A percentile compares a stretch with the other conserved stretches of the same genome.
These are phyloP conservation scores for Teunomyces cretensis DNA, from an alignment of 805 yeast species.

Conservation along the genomic window DNA sequence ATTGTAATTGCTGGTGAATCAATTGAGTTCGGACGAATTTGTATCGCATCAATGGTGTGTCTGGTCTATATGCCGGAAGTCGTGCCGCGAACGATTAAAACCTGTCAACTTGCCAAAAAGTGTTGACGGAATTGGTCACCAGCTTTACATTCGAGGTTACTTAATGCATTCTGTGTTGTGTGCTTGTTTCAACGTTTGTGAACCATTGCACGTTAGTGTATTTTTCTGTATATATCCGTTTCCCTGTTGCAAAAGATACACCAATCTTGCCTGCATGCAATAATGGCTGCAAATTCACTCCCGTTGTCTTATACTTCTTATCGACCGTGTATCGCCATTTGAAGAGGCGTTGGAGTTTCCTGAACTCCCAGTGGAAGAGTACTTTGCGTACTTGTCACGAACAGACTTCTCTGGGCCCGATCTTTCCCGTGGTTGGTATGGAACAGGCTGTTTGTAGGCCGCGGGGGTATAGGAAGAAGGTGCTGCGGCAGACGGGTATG, in stretches of 20 bases:
- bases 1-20: not conserved
- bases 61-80: not conserved
- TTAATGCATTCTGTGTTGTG: not conserved
- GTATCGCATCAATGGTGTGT: not conserved
- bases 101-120: too few relatives aligned
- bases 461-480: not conserved
- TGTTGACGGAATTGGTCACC: too few relatives aligned
- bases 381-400: conserved; percentile 25
- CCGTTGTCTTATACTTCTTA: conserved; percentile 1
- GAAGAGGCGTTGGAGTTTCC: not conserved
- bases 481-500: not conserved
- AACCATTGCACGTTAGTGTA: too few relatives aligned
- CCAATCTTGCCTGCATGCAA: not conserved
- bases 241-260: not conserved
- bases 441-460: not conserved
- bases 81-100: not conserved
- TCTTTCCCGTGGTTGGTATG: not conserved
- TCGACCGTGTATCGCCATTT: not conserved
- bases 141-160: too few relatives aligned
- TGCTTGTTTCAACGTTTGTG: too few relatives aligned
- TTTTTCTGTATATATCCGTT: not conserved
- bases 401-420: conserved; percentile 15
- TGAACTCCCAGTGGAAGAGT: conserved; percentile 4
- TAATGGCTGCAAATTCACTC: conserved; percentile 2
- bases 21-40: not conserved